Evolutionary conservation across 2,329 filamentous ascomycete genomes (phyloP).

Genomic region (Cordyceps militaris): DNA sequence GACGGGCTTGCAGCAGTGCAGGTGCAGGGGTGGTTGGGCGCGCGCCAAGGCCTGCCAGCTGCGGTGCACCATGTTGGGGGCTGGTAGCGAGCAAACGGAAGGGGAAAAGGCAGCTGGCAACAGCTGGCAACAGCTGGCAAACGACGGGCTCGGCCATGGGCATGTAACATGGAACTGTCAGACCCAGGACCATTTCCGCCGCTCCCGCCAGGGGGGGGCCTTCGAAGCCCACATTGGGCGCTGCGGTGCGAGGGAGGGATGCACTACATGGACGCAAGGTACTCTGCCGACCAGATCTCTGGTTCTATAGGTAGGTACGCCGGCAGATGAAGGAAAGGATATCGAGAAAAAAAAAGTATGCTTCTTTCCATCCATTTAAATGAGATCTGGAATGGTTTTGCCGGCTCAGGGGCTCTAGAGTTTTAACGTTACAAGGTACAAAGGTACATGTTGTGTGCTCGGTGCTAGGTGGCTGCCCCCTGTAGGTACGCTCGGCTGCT

Average conservation of each 20-base stretch:
- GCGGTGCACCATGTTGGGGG: background rate
- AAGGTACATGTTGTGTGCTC: background rate
- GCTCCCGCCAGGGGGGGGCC: too few species aligned
- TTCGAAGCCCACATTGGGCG: background rate
- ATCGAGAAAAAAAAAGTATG: too few species aligned
- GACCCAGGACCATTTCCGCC: background rate
- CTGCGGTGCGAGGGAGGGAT: background rate
- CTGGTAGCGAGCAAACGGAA: background rate
- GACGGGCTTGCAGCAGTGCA: background rate
- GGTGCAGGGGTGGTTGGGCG: background rate
- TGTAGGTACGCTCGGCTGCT: background rate
- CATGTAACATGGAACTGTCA: too few species aligned
- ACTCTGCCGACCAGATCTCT: too few species aligned
- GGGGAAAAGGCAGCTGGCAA: background rate
- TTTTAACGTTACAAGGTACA: too few species aligned
- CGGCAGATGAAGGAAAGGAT: too few species aligned
- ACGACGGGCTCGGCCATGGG: background rate
- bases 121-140: background rate
- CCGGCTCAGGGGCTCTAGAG: too few species aligned
- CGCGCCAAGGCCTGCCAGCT: background rate
- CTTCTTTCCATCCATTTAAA: too few species aligned
- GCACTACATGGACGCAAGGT: background rate
- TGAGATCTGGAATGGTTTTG: too few species aligned
- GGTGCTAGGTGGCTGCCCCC: background rate
- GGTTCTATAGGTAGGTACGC: too few species aligned